These are phyloP conservation scores for Scleroderma citrinum DNA, from an alignment of 768 basidiomycete genomes.

Conservation along the genomic window DNA sequence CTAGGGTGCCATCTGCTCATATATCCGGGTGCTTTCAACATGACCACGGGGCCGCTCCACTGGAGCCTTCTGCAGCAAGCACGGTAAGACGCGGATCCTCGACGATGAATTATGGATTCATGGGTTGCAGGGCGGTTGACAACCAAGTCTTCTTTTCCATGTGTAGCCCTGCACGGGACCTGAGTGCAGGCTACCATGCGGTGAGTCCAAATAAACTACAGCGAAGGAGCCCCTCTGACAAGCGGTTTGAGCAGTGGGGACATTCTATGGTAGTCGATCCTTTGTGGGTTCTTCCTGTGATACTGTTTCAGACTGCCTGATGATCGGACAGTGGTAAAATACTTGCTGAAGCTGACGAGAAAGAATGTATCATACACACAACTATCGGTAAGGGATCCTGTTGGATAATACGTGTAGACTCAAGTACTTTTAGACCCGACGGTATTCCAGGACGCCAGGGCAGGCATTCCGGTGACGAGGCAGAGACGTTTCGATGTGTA, in stretches of 20 bases:
- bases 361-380: constrained; percentile 72
- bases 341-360: constrained; percentile 66
- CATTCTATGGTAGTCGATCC: constrained; percentile 91
- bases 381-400: constrained; percentile 62
- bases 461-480: constrained; percentile 84
- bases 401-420: no score
- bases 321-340: constrained; percentile 57
- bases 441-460: constrained; percentile 57
- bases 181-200: constrained; percentile 81
- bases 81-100: constrained; percentile 39
- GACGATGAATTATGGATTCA: constrained; percentile 4
- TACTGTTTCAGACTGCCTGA: constrained; percentile 4
- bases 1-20: constrained; percentile 82
- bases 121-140: constrained; percentile 72
- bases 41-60: constrained; percentile 91
- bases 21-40: constrained; percentile 94
- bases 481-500: constrained; percentile 95
- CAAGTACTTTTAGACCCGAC: constrained; percentile 44
- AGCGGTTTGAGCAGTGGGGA: constrained; percentile 57
- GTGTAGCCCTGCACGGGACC: constrained; percentile 91
- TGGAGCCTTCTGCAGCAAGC: constrained; percentile 91
- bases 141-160: constrained; percentile 95
- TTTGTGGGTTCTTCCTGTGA: constrained; percentile 46
- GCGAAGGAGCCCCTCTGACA: not conserved
- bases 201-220: constrained; percentile 36